Conservation (phyloP, 1,284 basidiomycete species). For the Microbotryum saponariae region DNA sequence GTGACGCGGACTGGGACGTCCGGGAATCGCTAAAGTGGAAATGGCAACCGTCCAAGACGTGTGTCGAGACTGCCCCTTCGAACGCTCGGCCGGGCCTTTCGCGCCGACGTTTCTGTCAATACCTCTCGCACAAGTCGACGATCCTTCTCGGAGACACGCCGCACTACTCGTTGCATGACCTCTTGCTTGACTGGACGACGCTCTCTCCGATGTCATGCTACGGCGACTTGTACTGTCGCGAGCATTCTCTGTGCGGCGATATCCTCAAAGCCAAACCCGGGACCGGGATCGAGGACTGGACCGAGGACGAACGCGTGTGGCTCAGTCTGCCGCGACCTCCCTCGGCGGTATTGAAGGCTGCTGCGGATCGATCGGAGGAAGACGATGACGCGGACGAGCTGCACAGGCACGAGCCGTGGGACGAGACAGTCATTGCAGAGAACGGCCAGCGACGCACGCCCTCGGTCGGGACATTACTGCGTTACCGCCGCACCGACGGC, state of each 20-base stretch:
- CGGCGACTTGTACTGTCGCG: conserved; percentile 38
- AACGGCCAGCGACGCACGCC: too few species aligned
- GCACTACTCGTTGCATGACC: conserved; percentile 37
- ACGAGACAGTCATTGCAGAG: too few species aligned
- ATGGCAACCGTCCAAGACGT: conserved; percentile 31
- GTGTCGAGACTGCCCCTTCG: conserved; percentile 4
- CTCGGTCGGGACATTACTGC: conserved; percentile 31
- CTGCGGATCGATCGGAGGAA: not conserved
- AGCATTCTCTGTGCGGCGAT: conserved; percentile 36
- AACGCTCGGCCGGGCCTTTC: conserved; percentile 5
- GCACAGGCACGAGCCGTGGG: not conserved
- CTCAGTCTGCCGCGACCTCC: conserved; percentile 29
- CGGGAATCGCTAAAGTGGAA: conserved; percentile 36
- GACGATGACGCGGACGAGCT: not conserved
- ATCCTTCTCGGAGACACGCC: conserved; percentile 36
- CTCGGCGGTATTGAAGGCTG: not conserved
- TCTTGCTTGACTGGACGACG: conserved; percentile 37
- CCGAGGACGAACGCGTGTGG: conserved; percentile 32
- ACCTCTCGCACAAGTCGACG: conserved; percentile 35
- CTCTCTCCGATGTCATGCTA: conserved; percentile 33
- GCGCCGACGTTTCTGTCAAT: conserved; percentile 30
- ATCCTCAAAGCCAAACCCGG: conserved; percentile 7
- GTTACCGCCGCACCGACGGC: conserved; percentile 37
- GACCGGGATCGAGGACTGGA: conserved; percentile 18
- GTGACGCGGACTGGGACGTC: conserved; percentile 28